phyloP scores from a whole-genome alignment of 1,139 yeast species.

The Candida tropicalis region DNA sequence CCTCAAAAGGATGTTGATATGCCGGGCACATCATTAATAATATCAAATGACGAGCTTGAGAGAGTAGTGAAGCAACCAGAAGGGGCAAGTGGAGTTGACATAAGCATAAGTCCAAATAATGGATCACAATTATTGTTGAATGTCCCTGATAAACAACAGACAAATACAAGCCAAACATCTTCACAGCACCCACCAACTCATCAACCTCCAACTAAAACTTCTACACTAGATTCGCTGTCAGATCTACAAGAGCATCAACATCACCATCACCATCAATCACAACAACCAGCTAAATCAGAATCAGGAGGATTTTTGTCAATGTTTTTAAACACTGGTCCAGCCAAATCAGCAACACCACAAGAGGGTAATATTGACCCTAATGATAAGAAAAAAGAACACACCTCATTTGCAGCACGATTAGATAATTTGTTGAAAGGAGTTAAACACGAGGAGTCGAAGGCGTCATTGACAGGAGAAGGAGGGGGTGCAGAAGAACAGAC shows the following conservation, averaged over 20 bases:
- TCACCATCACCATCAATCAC: background rate
- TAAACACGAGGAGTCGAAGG: conserved; percentile 16
- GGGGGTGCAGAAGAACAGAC: conserved; percentile 7
- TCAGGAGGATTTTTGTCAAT: conserved; percentile 29
- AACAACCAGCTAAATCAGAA: conserved; percentile 14
- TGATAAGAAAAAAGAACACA: conserved; percentile 19
- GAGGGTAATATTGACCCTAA: conserved; percentile 8
- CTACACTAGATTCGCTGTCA: background rate
- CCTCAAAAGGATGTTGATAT: conserved; percentile 1
- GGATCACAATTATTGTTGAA: background rate
- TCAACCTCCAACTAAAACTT: background rate
- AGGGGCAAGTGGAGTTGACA: background rate
- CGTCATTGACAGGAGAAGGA: conserved; percentile 9
- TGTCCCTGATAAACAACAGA: background rate
- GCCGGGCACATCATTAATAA: background rate
- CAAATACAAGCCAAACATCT: background rate
- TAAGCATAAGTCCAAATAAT: background rate
- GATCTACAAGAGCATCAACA: background rate
- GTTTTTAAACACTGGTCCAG: conserved; percentile 32
- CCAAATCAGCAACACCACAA: conserved; percentile 16
- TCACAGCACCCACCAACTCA: background rate
- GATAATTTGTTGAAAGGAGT: conserved; percentile 23
- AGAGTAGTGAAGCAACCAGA: background rate
- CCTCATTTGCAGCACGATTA: conserved; percentile 20
- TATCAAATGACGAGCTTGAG: conserved; percentile 3